These are phyloP conservation scores for Calonectria hawksworthii DNA, from an alignment of 2,329 filamentous ascomycete genomes.

Conservation along the genomic window DNA sequence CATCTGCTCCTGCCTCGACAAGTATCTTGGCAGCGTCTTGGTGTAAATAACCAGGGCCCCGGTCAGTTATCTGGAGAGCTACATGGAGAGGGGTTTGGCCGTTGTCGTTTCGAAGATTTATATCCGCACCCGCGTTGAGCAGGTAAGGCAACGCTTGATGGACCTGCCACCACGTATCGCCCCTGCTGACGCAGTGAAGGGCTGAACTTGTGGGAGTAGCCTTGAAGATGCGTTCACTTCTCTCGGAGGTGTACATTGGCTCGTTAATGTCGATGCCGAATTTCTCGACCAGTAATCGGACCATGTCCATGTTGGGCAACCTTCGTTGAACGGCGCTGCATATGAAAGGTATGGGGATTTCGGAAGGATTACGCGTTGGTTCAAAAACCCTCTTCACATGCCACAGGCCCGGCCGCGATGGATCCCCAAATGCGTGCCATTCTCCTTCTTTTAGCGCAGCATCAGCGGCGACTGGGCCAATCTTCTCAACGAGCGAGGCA, in stretches of 20 bases:
- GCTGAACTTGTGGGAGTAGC: constrained; percentile 19
- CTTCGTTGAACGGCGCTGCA: constrained; percentile 44
- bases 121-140: constrained; percentile 32
- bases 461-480: constrained; percentile 30
- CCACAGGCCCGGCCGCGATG: constrained; percentile 35
- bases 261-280: constrained; percentile 51
- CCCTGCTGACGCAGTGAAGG: constrained; percentile 28
- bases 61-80: neutral
- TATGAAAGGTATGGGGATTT: constrained; percentile 36
- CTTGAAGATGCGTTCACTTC: neutral
- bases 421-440: constrained; percentile 39
- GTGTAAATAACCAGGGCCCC: constrained; percentile 19
- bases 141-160: constrained; percentile 41
- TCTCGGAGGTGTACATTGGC: neutral
- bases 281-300: constrained; percentile 51
- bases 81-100: constrained; percentile 37
- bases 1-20: constrained; percentile 40
- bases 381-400: constrained; percentile 14
- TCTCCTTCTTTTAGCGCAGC: constrained; percentile 23
- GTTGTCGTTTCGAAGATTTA: constrained; percentile 20
- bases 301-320: constrained; percentile 51
- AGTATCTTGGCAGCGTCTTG: constrained; percentile 34
- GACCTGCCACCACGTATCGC: constrained; percentile 40
- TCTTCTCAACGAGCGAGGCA: constrained; percentile 33
- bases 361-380: neutral